A percentile compares a stretch with the other conserved stretches of the same genome.
Conservation (phyloP, 2,329 filamentous ascomycete species). For the Claviceps quebecensis region DNA sequence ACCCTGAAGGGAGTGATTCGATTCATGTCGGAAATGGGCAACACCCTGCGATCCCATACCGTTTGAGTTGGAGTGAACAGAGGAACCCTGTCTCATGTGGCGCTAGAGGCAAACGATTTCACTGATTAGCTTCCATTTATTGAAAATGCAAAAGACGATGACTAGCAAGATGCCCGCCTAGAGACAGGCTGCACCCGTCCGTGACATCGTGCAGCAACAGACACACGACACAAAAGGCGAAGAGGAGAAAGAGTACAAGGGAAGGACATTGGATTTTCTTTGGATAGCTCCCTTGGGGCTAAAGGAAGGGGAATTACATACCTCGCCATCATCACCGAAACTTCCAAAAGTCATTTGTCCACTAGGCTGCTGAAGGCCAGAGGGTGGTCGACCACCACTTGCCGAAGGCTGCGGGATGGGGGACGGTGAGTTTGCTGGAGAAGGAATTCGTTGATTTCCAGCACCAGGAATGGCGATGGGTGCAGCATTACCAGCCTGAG, state of each 20-base stretch:
- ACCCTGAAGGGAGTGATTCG: slow-evolving; percentile 62
- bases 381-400: slow-evolving; percentile 74
- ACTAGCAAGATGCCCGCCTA: neutral
- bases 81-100: slow-evolving; percentile 54
- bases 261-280: slow-evolving; percentile 2
- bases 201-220: neutral
- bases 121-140: slow-evolving; percentile 5
- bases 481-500: slow-evolving; percentile 40
- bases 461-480: slow-evolving; percentile 47
- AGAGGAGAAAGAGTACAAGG: slow-evolving; percentile 4
- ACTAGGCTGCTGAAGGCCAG: slow-evolving; percentile 54
- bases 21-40: slow-evolving; percentile 69
- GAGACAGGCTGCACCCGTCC: neutral
- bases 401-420: slow-evolving; percentile 82
- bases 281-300: no score
- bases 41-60: slow-evolving; percentile 50
- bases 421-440: slow-evolving; percentile 77
- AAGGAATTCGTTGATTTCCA: slow-evolving; percentile 56
- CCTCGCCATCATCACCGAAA: slow-evolving; percentile 66
- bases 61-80: slow-evolving; percentile 46
- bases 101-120: slow-evolving; percentile 27
- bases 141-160: neutral
- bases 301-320: slow-evolving; percentile 32
- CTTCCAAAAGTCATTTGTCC: slow-evolving; percentile 68
- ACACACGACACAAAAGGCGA: neutral